A percentile compares a stretch with the other conserved stretches of the same genome.
These are phyloP conservation scores for Phyllosticta capitalensis DNA, from an alignment of 2,329 filamentous ascomycete genomes.

Conservation along the genomic window DNA sequence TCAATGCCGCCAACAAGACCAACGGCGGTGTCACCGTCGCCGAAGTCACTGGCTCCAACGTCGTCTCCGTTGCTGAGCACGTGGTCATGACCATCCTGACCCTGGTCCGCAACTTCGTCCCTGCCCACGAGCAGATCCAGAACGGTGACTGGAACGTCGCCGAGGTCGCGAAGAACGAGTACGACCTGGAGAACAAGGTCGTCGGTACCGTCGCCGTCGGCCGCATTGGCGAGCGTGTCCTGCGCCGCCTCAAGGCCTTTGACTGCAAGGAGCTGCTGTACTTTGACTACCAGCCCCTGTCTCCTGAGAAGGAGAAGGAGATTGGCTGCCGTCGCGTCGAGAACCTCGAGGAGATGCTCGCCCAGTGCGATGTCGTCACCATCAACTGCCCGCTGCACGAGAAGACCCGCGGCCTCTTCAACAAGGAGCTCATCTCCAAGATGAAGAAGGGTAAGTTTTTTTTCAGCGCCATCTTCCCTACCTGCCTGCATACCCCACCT, in stretches of 20 bases:
- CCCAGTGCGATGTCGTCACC: slow-evolving; percentile 92
- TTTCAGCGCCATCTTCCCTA: background rate
- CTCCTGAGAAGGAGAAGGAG: slow-evolving; percentile 78
- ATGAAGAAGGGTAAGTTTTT: slow-evolving; percentile 78
- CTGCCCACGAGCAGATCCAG: slow-evolving; percentile 88
- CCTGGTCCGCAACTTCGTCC: slow-evolving; percentile 96
- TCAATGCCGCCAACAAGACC: slow-evolving; percentile 94
- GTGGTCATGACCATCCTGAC: slow-evolving; percentile 97
- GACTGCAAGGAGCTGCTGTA: slow-evolving; percentile 99
- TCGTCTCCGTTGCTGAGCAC: slow-evolving; percentile 97
- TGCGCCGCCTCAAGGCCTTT: slow-evolving; percentile 91
- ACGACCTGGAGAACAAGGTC: slow-evolving; percentile 92
- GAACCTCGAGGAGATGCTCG: slow-evolving; percentile 82
- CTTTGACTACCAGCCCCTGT: slow-evolving; percentile 97
- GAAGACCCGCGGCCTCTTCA: slow-evolving; percentile 92
- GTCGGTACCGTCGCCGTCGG: slow-evolving; percentile 96
- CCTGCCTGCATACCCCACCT: background rate
- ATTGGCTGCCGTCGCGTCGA: slow-evolving; percentile 90
- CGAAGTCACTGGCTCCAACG: slow-evolving; percentile 96
- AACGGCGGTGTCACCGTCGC: slow-evolving; percentile 96
- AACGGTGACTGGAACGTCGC: slow-evolving; percentile 92
- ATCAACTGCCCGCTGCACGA: slow-evolving; percentile 99
- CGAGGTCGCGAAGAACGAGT: slow-evolving; percentile 95
- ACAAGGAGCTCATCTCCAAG: slow-evolving; percentile 97
- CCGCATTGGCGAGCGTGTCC: slow-evolving; percentile 95